Base-by-base conservation (phyloP, 768 basidiomycete species). In the Mycena belliarum region DNA sequence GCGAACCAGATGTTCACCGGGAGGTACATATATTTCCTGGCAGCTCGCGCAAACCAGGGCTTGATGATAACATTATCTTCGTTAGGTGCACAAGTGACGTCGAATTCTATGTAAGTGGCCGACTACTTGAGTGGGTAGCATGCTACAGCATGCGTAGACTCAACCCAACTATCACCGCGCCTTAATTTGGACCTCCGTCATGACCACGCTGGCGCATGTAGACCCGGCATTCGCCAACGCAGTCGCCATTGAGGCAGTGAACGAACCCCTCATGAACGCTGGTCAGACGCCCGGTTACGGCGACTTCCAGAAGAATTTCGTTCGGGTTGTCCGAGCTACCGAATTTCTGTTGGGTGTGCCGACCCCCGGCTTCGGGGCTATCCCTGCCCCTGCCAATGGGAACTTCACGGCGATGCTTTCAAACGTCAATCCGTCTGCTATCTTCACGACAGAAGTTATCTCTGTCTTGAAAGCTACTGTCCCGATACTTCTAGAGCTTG, bases 251-350 rank as follows among this genome's bases (percentile, higher is more conserved):
- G 81, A 93, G 63, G 91, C 91, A 1, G 76, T 87, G 25, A 93
- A 93, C 60, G 91, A 93, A 56, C 88, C 87, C 0, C 83, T 89
- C 64, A 87, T 84, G 87, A 73, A 93, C 65, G 87, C 88, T 9
- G 66, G 53, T 18, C 70, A 77, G 59, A 92, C 91, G 1, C 89
- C 91, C 0, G 82, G 77, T 26, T 85, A 88, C 43, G 89, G 89
- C 23, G 75, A 78, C 40, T 93, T 86, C 74, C 85, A 91, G 69
- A 79, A 78, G 63, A 78, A 88, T 65, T 91, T 90, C 57, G 88
- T 90, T 11, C 71, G 79, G 52, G 81, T 78, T n/a, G 72, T 90
- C 23, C 85, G 89, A 40, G 82, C 83, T 0, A 79, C 88, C 6
- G 89, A 91, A 68, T 64, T 79, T 10, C 67, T 77, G 2, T 75